A percentile compares a stretch with the other conserved stretches of the same genome.
Conservation (phyloP, 139 green algal genomes). For the Zygnema cylindricum region DNA sequence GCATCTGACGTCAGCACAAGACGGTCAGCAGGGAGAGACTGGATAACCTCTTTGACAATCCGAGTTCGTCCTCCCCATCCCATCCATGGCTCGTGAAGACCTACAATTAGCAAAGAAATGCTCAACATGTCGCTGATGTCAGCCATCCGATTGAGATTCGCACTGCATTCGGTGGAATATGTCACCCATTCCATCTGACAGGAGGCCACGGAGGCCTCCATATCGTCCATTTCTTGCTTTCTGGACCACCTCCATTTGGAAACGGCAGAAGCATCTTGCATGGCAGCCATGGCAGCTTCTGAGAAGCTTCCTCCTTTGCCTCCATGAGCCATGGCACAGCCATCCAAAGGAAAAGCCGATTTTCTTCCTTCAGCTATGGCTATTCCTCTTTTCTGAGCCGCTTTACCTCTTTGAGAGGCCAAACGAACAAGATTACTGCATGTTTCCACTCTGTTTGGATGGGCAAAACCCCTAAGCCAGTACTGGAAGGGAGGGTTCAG, state of each 20-base stretch:
- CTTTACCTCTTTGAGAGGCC: neutral
- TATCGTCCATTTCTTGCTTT: neutral
- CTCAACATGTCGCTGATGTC: slow-evolving; percentile 26
- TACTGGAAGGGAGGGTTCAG: neutral
- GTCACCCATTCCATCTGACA: slow-evolving; percentile 27
- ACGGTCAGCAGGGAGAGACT: slow-evolving; percentile 18
- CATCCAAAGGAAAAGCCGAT: neutral
- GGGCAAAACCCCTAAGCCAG: neutral
- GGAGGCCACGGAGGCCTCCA: too few species aligned
- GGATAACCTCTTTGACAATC: slow-evolving; percentile 35
- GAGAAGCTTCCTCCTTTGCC: neutral
- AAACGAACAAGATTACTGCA: neutral
- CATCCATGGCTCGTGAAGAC: slow-evolving; percentile 14
- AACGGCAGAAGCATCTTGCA: neutral
- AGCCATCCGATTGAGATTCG: slow-evolving; percentile 32
- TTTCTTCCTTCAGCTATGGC: neutral
- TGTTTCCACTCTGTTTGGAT: neutral
- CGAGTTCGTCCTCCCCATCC: slow-evolving; percentile 17
- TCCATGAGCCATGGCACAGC: neutral
- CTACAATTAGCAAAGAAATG: slow-evolving; percentile 16
- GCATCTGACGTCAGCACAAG: slow-evolving; percentile 17
- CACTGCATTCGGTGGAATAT: slow-evolving; percentile 32
- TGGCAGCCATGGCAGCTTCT: too few species aligned
- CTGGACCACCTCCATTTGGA: neutral
- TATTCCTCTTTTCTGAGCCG: neutral